These are phyloP conservation scores for Sugiyamaella lignohabitans DNA, from an alignment of 805 yeast species.

Conservation along the genomic window DNA sequence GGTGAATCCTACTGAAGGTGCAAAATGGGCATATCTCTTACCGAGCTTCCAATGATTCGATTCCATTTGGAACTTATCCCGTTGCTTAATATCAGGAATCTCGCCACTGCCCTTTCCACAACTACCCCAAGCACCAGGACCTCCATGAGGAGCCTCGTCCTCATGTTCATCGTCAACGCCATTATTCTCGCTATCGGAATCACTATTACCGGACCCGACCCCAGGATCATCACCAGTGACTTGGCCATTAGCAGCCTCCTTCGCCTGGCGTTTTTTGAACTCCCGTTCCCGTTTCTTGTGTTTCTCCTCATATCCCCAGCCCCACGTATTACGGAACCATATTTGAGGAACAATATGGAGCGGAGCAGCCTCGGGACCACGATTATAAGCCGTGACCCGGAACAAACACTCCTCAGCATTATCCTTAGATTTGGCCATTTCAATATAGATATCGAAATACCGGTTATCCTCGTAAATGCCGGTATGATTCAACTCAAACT, in stretches of 20 bases:
- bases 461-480: constrained; percentile 54
- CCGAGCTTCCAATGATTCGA: constrained; percentile 69
- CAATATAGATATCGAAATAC: constrained; percentile 83
- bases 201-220: constrained; percentile 1
- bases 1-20: constrained; percentile 75
- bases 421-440: constrained; percentile 79
- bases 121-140: neutral
- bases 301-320: constrained; percentile 61
- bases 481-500: constrained; percentile 80
- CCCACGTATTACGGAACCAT: constrained; percentile 84
- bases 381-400: constrained; percentile 80
- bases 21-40: constrained; percentile 56
- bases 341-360: constrained; percentile 80
- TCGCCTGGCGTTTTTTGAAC: neutral
- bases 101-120: neutral
- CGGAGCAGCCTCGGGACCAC: constrained; percentile 81
- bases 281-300: neutral
- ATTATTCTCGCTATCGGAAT: neutral
- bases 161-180: constrained; percentile 1
- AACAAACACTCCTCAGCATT: constrained; percentile 76
- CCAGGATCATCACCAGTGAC: constrained; percentile 2
- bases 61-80: constrained; percentile 39
- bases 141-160: neutral
- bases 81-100: constrained; percentile 6
- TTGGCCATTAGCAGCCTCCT: constrained; percentile 32